These are phyloP conservation scores for Aureobasidium sp. DNA, from an alignment of 2,329 filamentous ascomycete genomes.

Conservation along the genomic window DNA sequence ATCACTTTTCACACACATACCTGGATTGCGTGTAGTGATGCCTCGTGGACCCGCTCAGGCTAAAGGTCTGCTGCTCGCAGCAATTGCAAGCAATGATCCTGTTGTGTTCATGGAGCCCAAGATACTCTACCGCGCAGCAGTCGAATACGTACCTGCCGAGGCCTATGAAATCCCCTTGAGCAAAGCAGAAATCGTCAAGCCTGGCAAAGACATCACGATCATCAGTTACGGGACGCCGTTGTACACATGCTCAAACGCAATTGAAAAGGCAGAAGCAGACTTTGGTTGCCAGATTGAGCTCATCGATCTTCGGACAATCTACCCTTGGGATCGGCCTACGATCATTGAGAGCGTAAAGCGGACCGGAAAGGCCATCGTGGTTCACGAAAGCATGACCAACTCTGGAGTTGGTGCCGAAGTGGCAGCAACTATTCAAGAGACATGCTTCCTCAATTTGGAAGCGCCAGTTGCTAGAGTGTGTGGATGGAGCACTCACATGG, in stretches of 20 bases:
- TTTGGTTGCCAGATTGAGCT: conserved; percentile 72
- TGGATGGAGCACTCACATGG: conserved; percentile 83
- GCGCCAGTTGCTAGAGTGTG: conserved; percentile 79
- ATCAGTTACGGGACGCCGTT: conserved; percentile 85
- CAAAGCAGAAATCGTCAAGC: conserved; percentile 76
- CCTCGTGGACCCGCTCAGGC: conserved; percentile 81
- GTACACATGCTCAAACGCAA: conserved; percentile 73
- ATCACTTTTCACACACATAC: conserved; percentile 79
- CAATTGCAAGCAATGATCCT: conserved; percentile 74
- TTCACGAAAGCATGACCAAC: conserved; percentile 90
- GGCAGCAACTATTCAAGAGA: conserved; percentile 79
- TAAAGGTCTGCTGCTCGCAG: conserved; percentile 73
- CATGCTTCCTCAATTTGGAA: conserved; percentile 76
- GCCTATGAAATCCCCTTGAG: conserved; percentile 77
- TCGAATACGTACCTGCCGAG: conserved; percentile 80
- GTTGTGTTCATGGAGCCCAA: conserved; percentile 94
- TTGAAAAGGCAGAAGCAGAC: conserved; percentile 67
- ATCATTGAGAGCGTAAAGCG: conserved; percentile 77
- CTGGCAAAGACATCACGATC: conserved; percentile 73
- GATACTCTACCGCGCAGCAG: conserved; percentile 81
- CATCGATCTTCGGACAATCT: conserved; percentile 80
- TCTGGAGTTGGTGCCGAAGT: conserved; percentile 85
- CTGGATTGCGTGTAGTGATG: conserved; percentile 77
- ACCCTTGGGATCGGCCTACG: conserved; percentile 82
- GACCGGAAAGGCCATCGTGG: conserved; percentile 78